Base-by-base conservation (phyloP, 2,329 filamentous ascomycete genomes). In the Pochonia chlamydosporia region DNA sequence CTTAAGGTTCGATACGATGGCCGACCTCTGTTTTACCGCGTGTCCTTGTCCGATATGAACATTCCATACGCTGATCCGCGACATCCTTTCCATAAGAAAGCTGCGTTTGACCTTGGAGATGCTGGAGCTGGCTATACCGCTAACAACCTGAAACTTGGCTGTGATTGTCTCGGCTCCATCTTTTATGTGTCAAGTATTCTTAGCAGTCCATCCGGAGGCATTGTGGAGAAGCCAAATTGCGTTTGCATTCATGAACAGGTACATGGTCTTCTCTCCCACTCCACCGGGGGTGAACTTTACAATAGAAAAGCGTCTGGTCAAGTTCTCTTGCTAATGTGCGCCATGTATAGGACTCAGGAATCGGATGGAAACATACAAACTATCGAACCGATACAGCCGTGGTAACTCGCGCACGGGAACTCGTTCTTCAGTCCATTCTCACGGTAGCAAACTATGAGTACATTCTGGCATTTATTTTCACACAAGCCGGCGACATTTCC, bases 51-150 rank as follows among this genome's bases (percentile, higher is more conserved):
- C 46, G 85, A 88, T 57, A 88, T 88, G 60, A 64, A 60, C 13
- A 81, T 86, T 0, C 81, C 82, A 0, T 87, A 87, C 49, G 81
- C 73, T 0, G 83, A 87, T 52, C 80, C 79, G 9, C 8, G 28
- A 31, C 14, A 8, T 9, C 28, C 28, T 31, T 31, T 9, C 28
- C 2, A 73, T 84, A 5, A 64, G 71, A 87, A 87, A 58, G 77
- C 80, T 14, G 84, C 83, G 0, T 87, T 88, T 52, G 84, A 88
- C 55, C 78, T 87, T 50, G 84, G 84, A 1, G 81, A 86, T 47
- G 80, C 28, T n/a, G 28, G 28, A 14, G 28, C 14, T 31, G 28
- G 83, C 1, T 72, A 79, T 52, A 79, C 74, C 43, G 79, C 82
- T 16, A 87, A 87, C 61, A 85, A 85, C 50, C 70, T 88, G 2